Base-by-base conservation (phyloP, 345 rosid species). In the Combretum micranthum region DNA sequence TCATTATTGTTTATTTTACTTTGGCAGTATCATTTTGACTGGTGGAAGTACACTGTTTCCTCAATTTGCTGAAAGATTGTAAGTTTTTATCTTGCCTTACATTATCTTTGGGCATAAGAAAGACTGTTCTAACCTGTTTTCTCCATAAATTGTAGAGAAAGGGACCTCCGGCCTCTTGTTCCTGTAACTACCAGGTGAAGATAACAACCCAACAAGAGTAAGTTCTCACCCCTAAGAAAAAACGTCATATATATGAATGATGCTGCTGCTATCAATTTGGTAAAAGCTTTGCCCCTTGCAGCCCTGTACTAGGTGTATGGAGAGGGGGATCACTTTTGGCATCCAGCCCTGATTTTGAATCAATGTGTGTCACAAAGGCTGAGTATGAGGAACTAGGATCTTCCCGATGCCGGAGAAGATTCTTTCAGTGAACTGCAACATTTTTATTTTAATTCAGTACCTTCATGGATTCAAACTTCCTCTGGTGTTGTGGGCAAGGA, bases 341-440 rank as follows among this genome's bases (percentile, higher is more conserved):
- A 50, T 88, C 96, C 20, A 88, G 94, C 73, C 97, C 96, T 0
- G 96, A 83, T 64, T 92, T 77, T 63, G 84, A 88, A 67, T 72
- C 86, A 12, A 92, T 85, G 89, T 87, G 96, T 25, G 83, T 86
- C 65, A 86, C 98, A 69, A 92, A 92, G 76, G 77, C 86, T n/a
- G 98, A 92, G 54, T 92, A 88, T 23, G 98, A 92, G 72, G 98
- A 92, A 73, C 84, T 75, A 67, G 98, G 97, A 74, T 92, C 98
- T 62, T 80, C 75, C 64, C 81, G 93, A 60, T 88, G 96, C 69
- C 85, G 89, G 39, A 75, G 52, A 70, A 80, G 93, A 68, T 92
- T 92, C 81, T 83, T 86, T 70, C 85, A 73, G 57, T 86, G 73
- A 83, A 42, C 13, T 22, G 43, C 26, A 55, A 46, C 37, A 50